A percentile compares a stretch with the other conserved stretches of the same genome.
Conservation (phyloP, 805 yeast genomes). For the Sporopachydermia quercuum region DNA sequence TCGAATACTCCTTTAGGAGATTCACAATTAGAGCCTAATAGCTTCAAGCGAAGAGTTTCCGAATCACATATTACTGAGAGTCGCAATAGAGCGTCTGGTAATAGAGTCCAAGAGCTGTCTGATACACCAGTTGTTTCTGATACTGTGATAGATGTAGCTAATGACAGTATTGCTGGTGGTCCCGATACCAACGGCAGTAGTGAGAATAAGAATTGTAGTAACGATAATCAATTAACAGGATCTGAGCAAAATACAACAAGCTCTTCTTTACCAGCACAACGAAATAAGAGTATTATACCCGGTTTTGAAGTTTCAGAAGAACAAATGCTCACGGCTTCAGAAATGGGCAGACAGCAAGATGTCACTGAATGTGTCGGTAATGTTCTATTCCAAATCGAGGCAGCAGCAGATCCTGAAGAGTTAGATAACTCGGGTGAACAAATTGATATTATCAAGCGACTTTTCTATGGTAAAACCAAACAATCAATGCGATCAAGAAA, state of each 20-base stretch:
- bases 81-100: too few species aligned
- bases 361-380: slow-evolving; percentile 96
- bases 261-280: too few species aligned
- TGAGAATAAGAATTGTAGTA: too few species aligned
- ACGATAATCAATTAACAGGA: too few species aligned
- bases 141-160: too few species aligned
- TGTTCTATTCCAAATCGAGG: slow-evolving; percentile 80
- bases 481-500: slow-evolving; percentile 40
- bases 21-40: slow-evolving; percentile 2
- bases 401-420: slow-evolving; percentile 57
- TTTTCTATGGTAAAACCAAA: slow-evolving; percentile 77
- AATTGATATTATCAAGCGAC: slow-evolving; percentile 57
- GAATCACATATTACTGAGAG: slow-evolving; percentile 2
- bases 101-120: too few species aligned
- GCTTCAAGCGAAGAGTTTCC: background rate
- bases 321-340: background rate
- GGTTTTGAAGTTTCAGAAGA: background rate
- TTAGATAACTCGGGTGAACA: slow-evolving; percentile 68
- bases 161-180: too few species aligned
- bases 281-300: too few species aligned
- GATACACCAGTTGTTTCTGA: too few species aligned
- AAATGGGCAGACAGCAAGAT: slow-evolving; percentile 77
- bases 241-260: too few species aligned
- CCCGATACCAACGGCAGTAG: too few species aligned
- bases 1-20: too few species aligned